Evolutionary conservation across 352 stramenopile genomes (phyloP), one percentile per base, ranked within the genome.

Genomic region (Pythium rishiriense): DNA sequence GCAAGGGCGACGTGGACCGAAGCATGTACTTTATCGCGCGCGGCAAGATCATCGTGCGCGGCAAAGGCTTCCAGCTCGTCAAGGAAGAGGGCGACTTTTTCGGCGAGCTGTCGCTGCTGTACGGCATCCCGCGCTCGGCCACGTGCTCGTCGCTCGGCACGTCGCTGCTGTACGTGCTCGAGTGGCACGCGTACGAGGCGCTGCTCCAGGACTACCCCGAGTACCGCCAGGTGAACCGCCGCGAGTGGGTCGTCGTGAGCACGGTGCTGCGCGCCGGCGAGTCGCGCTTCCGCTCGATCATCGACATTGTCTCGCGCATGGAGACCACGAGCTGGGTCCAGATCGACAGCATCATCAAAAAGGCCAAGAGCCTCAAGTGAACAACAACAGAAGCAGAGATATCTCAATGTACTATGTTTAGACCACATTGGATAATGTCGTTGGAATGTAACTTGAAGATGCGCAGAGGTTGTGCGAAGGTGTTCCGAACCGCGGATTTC

Each of bases 81-180:
- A 91, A 93, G 47, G 76, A 88, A 79, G 73, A 89, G 25, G 83
- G 79, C 21, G 85, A 93, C 29, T 93, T 90, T 55, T 92, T 93
- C 52, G 85, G 85, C 4, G 82, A 92, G 47, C 61, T 90, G 15
- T 82, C 79, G 19, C 61, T 92, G 10, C 60, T 93, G 17, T 89
- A 82, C 64, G 83, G 83, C n/a, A 91, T 91, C 35, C 85, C 85
- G 43, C 83, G 85, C 0, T 91, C 82, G 0, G 85, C 81, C 6
- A 91, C 81, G 39, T 91, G 85, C 65, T 78, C 72, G 17, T 88
- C 85, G 2, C 68, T 91, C 0, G 82, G 78, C 26, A 76, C 79
- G n/a, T 87, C 75, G 45, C 59, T 90, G 61, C 74, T 93, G n/a
- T 91, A 90, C 59, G 82, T 93, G 50, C 72, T 93, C 31, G 82